phyloP scores from a whole-genome alignment of 345 rosid genomes.

The Eucalyptus polybractea region DNA sequence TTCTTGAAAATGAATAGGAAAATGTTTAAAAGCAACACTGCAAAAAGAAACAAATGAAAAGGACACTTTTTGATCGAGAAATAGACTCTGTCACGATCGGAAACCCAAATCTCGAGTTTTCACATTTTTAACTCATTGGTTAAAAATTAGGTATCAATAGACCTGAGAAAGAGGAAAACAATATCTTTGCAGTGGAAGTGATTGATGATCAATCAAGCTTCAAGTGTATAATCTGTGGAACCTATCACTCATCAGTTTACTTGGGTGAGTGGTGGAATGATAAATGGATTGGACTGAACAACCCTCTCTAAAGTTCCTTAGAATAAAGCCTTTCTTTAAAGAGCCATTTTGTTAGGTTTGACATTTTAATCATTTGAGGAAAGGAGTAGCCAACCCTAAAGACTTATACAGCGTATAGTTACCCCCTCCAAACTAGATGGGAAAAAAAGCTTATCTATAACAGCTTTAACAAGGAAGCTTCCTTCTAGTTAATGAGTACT shows the following conservation, averaged over 20 bases:
- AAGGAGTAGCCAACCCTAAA: background rate
- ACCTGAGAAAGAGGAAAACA: background rate
- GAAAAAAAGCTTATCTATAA: background rate
- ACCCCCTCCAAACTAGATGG: background rate
- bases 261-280: background rate
- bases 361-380: background rate
- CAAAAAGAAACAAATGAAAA: too few relatives aligned
- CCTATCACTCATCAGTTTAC: background rate
- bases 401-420: too few relatives aligned
- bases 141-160: too few relatives aligned
- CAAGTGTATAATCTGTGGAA: too few relatives aligned
- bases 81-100: fast-evolving
- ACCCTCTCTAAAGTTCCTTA: background rate
- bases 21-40: too few relatives aligned
- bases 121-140: too few relatives aligned
- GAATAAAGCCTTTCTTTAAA: background rate
- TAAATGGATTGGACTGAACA: too few relatives aligned
- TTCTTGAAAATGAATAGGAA: too few relatives aligned
- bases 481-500: too few relatives aligned
- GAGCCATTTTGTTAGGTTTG: background rate
- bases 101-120: too few relatives aligned
- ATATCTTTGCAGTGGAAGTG: background rate
- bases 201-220: background rate
- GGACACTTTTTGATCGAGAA: too few relatives aligned
- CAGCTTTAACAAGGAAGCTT: too few relatives aligned